Evolutionary conservation across 2,329 filamentous ascomycete species (phyloP).

Genomic region (Thermomyces lanuginosus): DNA sequence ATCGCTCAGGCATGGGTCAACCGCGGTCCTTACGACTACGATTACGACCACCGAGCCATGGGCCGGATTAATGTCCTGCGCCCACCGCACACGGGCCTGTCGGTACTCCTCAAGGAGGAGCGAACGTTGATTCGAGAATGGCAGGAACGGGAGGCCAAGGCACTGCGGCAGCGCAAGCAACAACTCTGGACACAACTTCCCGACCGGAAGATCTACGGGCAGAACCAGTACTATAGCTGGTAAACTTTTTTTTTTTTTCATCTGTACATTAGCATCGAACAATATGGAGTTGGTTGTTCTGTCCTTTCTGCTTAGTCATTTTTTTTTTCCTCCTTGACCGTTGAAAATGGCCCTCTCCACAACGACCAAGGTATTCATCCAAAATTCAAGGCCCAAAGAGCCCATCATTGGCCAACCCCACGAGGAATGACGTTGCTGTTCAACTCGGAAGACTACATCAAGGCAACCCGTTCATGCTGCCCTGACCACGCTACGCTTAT

Average conservation of each 20-base stretch:
- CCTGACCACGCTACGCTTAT: too few species aligned
- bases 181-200: slow-evolving; percentile 80
- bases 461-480: too few species aligned
- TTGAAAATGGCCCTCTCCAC: too few species aligned
- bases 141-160: slow-evolving; percentile 60
- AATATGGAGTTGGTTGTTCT: neutral
- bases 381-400: too few species aligned
- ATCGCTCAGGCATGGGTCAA: slow-evolving; percentile 88
- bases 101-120: slow-evolving; percentile 80
- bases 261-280: too few species aligned
- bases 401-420: too few species aligned
- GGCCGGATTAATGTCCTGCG: slow-evolving; percentile 52
- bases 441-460: too few species aligned
- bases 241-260: slow-evolving; percentile 29
- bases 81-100: slow-evolving; percentile 59
- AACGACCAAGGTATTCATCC: too few species aligned
- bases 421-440: too few species aligned
- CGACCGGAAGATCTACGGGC: slow-evolving; percentile 65
- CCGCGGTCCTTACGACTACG: slow-evolving; percentile 47
- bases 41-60: slow-evolving; percentile 57
- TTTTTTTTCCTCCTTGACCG: neutral
- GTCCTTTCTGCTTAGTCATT: neutral
- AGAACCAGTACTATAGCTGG: slow-evolving; percentile 86
- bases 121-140: slow-evolving; percentile 69
- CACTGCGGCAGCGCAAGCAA: slow-evolving; percentile 54